A percentile compares a stretch with the other conserved stretches of the same genome.
These are phyloP conservation scores for Phenoliferia sp. DNA, from an alignment of 1,284 basidiomycete genomes.

Conservation along the genomic window DNA sequence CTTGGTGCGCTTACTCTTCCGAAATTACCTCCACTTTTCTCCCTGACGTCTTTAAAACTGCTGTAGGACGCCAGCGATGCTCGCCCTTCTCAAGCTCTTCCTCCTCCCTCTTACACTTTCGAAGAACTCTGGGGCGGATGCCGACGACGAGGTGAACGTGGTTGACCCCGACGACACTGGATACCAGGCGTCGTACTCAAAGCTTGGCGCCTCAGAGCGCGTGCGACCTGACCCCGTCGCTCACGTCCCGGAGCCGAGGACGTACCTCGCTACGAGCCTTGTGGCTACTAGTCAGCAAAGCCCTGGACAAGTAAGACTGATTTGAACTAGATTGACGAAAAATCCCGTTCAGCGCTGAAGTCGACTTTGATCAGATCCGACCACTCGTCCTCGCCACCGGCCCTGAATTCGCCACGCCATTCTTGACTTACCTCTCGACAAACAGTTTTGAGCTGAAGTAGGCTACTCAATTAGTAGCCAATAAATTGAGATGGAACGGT, in stretches of 20 bases:
- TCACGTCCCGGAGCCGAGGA: conserved; percentile 44
- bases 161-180: conserved; percentile 87
- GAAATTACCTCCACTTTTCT: not conserved
- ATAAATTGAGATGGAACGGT: not conserved
- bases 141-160: conserved; percentile 58
- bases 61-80: conserved; percentile 61
- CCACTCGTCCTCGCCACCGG: conserved; percentile 41
- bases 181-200: conserved; percentile 90
- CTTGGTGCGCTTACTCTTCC: conserved; percentile 56
- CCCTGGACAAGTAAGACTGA: conserved; percentile 42
- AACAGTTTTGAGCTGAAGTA: conserved; percentile 26
- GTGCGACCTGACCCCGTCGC: conserved; percentile 45
- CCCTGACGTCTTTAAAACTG: not conserved
- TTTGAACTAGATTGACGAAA: not conserved
- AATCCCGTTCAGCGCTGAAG: not conserved
- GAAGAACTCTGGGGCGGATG: conserved; percentile 44
- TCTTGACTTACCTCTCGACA: conserved; percentile 41
- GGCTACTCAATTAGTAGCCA: not conserved
- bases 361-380: conserved; percentile 23
- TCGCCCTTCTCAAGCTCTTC: conserved; percentile 72
- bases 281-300: conserved; percentile 37
- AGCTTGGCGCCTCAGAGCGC: conserved; percentile 69
- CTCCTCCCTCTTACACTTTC: conserved; percentile 64
- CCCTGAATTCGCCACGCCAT: conserved; percentile 38
- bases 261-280: conserved; percentile 43